Evolutionary conservation across 805 yeast species (phyloP).

Genomic region (Myxozyma neotropica): DNA sequence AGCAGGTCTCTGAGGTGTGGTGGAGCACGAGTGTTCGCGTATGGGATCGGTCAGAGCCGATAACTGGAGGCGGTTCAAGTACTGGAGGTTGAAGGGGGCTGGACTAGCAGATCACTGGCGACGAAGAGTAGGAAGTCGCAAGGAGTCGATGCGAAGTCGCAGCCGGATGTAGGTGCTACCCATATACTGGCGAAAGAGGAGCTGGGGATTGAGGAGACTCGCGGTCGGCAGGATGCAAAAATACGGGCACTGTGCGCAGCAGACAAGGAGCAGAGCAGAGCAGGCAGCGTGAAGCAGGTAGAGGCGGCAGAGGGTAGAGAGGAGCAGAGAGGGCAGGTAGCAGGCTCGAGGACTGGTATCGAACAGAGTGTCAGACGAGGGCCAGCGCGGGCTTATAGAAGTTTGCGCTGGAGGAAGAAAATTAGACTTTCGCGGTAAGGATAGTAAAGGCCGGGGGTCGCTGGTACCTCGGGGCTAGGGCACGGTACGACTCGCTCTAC

Average conservation of each 20-base stretch:
- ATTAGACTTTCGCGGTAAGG: not conserved
- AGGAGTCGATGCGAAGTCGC: constrained; percentile 8
- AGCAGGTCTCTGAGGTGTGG: not conserved
- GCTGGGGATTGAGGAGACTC: not conserved
- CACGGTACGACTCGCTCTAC: constrained; percentile 3
- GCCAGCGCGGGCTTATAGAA: not conserved
- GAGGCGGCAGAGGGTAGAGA: too few relatives aligned
- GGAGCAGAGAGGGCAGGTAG: not conserved
- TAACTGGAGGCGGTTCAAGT: too few relatives aligned
- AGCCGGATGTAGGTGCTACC: not conserved
- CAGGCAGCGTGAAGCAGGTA: too few relatives aligned
- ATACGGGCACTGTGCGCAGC: too few relatives aligned
- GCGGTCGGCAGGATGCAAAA: too few relatives aligned
- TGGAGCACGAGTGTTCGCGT: too few relatives aligned
- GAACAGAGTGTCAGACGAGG: not conserved
- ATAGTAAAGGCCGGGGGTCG: not conserved
- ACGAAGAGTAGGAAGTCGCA: not conserved
- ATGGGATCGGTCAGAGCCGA: too few relatives aligned
- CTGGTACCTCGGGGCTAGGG: constrained; percentile 3
- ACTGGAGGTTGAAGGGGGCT: not conserved
- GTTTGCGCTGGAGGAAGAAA: not conserved
- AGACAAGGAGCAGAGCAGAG: too few relatives aligned
- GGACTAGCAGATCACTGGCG: constrained; percentile 5
- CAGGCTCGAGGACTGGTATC: too few relatives aligned
- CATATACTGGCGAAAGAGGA: not conserved